Evolutionary conservation across 2,329 filamentous ascomycete genomes (phyloP), one percentile per base, ranked within the genome.

Genomic region (Fusarium brevicatenulatum): DNA sequence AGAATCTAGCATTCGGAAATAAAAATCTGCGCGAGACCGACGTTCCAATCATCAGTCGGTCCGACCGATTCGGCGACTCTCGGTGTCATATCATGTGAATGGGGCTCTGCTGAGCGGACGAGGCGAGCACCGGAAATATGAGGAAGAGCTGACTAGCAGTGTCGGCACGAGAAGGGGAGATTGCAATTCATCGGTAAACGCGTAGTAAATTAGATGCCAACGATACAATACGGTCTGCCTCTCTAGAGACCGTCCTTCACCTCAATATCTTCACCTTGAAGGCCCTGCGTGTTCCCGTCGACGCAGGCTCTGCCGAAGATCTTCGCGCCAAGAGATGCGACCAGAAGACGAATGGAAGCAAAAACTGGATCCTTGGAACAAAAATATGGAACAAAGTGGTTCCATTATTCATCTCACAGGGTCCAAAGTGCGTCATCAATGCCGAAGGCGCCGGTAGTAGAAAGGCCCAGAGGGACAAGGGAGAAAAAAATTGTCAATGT

Each of bases 391-490:
- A 9, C 66, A 16, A 7, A 63, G n/a, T 61, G 55, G 57, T 32
- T 19, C 44, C 68, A 67, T 63, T 28, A 19, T 39, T 42, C 63
- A 66, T 54, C 49, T 37, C 23, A 30, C 44, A 65, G 59, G 68
- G 64, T 61, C 39, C 55, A 69, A 66, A 30, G 39, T 69, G 66
- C 66, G 71, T 73, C 71, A 73, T 73, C 66, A 50, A 56, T 71
- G 40, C 66, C 66, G 53, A 66, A 23, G 43, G 13, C 46, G 39
- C 44, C 57, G 70, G 70, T 34, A 73, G 44, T 69, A 68, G 34
- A 16, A 54, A 59, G 30, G 36, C 16, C 21, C 12, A 49, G 25
- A 39, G 19, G 15, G 15, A 23, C 40, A 43, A 43, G 42, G 18
- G 13, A 30, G 25, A 19, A 28, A 43, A 44, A 53, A 63, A 50